Base-by-base conservation (phyloP, 163 green algal genomes). In the Scenedesmus sp. region DNA sequence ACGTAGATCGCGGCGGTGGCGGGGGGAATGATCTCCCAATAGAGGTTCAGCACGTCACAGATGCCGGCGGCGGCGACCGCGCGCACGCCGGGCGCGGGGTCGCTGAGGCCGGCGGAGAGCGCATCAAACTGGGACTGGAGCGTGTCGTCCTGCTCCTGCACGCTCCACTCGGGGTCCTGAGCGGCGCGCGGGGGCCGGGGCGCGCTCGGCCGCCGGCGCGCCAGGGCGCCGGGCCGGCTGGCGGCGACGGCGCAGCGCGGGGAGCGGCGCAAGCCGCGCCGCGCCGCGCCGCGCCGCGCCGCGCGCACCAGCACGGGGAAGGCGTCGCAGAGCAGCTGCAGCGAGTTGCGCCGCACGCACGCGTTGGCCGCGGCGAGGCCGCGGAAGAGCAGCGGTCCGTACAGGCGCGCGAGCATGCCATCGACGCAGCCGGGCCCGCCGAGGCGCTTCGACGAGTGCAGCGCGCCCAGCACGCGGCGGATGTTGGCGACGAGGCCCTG, bases 21-120 rank as follows among this genome's bases (percentile, higher is more conserved):
- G 2, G 81, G 73, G 0, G 93, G 92, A 11, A 97, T 87, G 60
- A 97, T 81, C 86, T 97, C 93, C 93, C 93, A 97, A 66, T 84
- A 97, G 13, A 77, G 62, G 80, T 91, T 86, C 7, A 97, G 89
- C 53, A 94, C 54, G 6, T 3, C 82, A 74, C 63, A 94, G 81
- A 67, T 81, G 36, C 84, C 82, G 22, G 45, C 39, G 36, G 85
- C 84, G 2, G 80, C 87, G 3, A 70, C 77, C 42, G 75, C 75
- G 1, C 87, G 77, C 47, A 91, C 77, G 18, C 31, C 17, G 13
- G 87, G 82, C 74, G 80, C 88, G 22, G 58, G 28, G 75, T 91
- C 87, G 5, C 28, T 36, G 67, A 83, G 89, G 86, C 57, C 80
- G 60, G 95, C 91, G 11, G 74, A 67, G 22, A 96, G 83, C 4